Base-by-base conservation (phyloP, 2,329 filamentous ascomycete species). In the Malbranchea zuffiana region DNA sequence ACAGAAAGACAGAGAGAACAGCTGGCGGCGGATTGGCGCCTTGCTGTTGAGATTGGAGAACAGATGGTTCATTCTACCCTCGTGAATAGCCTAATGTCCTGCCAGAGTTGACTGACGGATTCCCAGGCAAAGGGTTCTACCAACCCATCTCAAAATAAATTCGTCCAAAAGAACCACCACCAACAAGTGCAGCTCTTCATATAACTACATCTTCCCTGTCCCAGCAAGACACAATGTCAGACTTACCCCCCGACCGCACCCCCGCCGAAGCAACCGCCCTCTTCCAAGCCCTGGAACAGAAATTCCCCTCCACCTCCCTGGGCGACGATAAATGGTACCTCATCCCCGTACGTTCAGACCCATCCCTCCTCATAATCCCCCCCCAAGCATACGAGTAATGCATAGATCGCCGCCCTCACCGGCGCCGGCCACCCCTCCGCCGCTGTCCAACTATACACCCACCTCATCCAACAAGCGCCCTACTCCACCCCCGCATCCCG, bases 381-480 rank as follows among this genome's bases (percentile, higher is more conserved):
- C n/a, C n/a, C n/a, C n/a, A n/a, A n/a, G n/a, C n/a, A n/a, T 25
- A 25, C 12, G 13, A 8, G 26, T 12, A 16, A 10, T 8, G 17
- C 11, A 25, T 42, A 42, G 35, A 52, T 65, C 15, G 54, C 67
- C 6, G 61, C 62, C n/a, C 49, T 74, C 21, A 62, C 61, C 6
- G 67, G 66, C n/a, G 64, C 66, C 26, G 63, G 65, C 2, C 62
- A 74, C 48, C 69, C 71, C 3, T 63, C 67, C 18, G 62, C 66
- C 36, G 65, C 67, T 12, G 64, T 65, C 17, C 57, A 67, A 8
- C 66, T 79, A 1, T 78, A 78, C 57, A 63, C 61, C 7, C 59
- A 75, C 46, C 64, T 79, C 23, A 69, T 66, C 48, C 51, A 55
- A 27, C 61, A 71, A 42, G 64, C 69, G 47, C 75, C 46, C 15